Percentiles rank a stretch among this genome's conserved stretches.
phyloP scores from a whole-genome alignment of 2,329 filamentous ascomycete genomes.

The Colletotrichum sp. region DNA sequence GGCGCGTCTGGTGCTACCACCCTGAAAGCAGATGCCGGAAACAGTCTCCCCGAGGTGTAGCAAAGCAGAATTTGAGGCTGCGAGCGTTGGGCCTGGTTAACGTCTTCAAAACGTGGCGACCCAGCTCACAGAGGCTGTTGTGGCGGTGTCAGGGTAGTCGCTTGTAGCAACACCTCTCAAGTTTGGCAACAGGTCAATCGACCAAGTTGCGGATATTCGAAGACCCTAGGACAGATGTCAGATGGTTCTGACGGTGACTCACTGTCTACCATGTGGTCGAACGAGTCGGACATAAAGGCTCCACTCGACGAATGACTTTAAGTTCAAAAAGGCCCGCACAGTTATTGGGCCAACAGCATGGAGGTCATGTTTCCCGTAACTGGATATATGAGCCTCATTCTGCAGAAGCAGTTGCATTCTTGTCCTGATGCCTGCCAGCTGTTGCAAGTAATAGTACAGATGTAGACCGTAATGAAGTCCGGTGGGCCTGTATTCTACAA shows the following conservation, averaged over 20 bases:
- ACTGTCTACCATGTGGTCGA: not conserved
- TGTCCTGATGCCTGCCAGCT: not conserved
- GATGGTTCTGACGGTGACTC: not conserved
- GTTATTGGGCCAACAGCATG: too few relatives aligned
- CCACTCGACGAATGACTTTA: not conserved
- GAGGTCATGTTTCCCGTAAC: too few relatives aligned
- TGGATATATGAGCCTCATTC: not conserved
- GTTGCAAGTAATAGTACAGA: not conserved
- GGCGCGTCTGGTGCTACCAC: not conserved
- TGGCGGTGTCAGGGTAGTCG: not conserved
- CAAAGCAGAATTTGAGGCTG: not conserved
- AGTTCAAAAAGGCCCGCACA: not conserved
- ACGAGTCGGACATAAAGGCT: not conserved
- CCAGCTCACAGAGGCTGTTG: accelerated
- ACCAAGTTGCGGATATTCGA: not conserved
- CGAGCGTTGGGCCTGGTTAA: not conserved
- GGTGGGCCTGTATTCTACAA: not conserved
- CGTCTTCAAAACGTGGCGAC: not conserved
- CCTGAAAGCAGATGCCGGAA: not conserved
- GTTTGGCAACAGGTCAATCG: not conserved
- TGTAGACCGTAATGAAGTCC: not conserved
- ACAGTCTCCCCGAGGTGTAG: not conserved
- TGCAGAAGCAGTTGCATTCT: not conserved
- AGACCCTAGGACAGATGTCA: not conserved
- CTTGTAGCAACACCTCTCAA: not conserved